phyloP scores from a whole-genome alignment of 345 rosid genomes.

The Hevea brasiliensis region DNA sequence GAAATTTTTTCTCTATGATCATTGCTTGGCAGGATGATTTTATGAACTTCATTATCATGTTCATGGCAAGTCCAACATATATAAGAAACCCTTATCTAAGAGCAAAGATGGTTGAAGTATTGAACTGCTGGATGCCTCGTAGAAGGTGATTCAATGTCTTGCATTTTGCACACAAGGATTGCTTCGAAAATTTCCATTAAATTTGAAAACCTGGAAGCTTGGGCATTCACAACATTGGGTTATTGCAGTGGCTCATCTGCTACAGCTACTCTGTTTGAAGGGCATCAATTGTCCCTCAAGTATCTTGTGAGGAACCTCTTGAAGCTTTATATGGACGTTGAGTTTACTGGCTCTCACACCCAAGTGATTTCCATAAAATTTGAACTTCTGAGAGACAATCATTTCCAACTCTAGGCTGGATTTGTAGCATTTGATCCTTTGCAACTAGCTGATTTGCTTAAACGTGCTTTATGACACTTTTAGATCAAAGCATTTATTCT shows the following conservation, averaged over 20 bases:
- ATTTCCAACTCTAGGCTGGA: not conserved
- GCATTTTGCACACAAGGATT: slow-evolving; percentile 1
- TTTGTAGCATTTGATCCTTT: not conserved
- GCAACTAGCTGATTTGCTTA: not conserved
- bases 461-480: not conserved
- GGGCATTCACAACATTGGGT: slow-evolving; percentile 2
- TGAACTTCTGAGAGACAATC: slow-evolving; percentile 1
- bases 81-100: slow-evolving; percentile 93
- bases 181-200: not conserved
- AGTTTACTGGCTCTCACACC: slow-evolving; percentile 97
- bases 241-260: slow-evolving; percentile 77
- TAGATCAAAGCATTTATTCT: not conserved
- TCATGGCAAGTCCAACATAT: slow-evolving; percentile 88
- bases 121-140: slow-evolving; percentile 99
- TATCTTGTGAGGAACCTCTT: slow-evolving; percentile 96
- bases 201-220: slow-evolving; percentile 7
- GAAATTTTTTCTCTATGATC: not conserved
- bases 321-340: slow-evolving; percentile 98
- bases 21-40: slow-evolving; percentile 79
- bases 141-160: slow-evolving; percentile 49
- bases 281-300: slow-evolving; percentile 86
- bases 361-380: slow-evolving; percentile 55
- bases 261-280: slow-evolving; percentile 82
- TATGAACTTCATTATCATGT: slow-evolving; percentile 98
- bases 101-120: slow-evolving; percentile 99